phyloP scores from a whole-genome alignment of 345 rosid genomes.

The Erysimum cheiranthoides region DNA sequence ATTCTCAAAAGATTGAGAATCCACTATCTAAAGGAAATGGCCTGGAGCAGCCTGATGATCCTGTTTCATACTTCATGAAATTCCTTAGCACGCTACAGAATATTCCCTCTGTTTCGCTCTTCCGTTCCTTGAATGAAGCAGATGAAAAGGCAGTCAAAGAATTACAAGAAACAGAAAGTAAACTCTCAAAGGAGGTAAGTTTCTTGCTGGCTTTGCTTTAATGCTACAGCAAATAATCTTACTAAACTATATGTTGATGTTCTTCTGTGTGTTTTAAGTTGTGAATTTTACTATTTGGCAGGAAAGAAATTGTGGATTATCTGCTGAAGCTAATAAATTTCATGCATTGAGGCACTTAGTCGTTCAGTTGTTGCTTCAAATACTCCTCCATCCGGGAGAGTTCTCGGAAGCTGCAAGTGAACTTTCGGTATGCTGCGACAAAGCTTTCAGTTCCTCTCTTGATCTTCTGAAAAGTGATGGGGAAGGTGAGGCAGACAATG shows the following conservation, averaged over 20 bases:
- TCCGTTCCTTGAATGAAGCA: conserved; percentile 71
- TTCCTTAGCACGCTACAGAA: conserved; percentile 82
- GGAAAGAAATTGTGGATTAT: conserved; percentile 69
- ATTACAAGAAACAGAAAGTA: conserved; percentile 74
- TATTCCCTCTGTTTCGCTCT: conserved; percentile 95
- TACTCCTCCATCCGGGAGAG: conserved; percentile 87
- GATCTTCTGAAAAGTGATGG: conserved; percentile 61
- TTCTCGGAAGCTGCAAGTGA: conserved; percentile 78
- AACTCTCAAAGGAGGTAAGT: conserved; percentile 74
- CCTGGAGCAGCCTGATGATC: conserved; percentile 70
- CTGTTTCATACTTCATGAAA: conserved; percentile 79
- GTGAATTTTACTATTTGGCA: conserved; percentile 46
- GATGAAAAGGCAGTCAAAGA: conserved; percentile 76
- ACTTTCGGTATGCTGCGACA: conserved; percentile 84
- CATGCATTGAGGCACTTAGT: conserved; percentile 79
- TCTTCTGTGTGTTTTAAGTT: conserved; percentile 13
- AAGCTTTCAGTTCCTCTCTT: conserved; percentile 59
- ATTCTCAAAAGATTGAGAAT: conserved; percentile 72
- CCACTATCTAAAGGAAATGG: conserved; percentile 50
- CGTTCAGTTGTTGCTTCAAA: conserved; percentile 85
- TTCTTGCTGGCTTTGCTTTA: conserved; percentile 22
- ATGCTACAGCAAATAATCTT: conserved; percentile 17
- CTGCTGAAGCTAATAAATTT: conserved; percentile 55
- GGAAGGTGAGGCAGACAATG: conserved; percentile 68
- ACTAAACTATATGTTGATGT: conserved; percentile 8